Evolutionary conservation across 768 basidiomycete species (phyloP), one percentile per base, ranked within the genome.

Genomic region (Boletus subparvulus): DNA sequence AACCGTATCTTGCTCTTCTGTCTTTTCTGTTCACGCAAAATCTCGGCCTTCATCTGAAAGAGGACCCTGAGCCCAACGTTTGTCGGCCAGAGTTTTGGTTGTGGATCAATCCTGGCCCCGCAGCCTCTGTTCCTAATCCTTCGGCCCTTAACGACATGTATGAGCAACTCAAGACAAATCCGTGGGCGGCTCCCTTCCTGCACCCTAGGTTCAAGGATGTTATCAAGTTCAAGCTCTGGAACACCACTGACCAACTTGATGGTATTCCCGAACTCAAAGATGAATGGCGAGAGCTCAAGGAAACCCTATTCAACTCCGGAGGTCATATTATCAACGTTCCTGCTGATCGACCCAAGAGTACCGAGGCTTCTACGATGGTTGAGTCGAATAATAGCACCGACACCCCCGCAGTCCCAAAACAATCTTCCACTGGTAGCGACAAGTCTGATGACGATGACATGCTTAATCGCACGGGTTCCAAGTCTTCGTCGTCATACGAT

Each of bases 21-120:
- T 97, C 94, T 17, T 99, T 94, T 80, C 81, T 98, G 36, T 98
- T 87, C 76, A 97, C 96, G 4, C 97, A 99, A 71, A 97, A 97
- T 67, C 83, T 90, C 16, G 92, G 89, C 14, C 78, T 99, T 26
- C 87, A 96, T 64, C 70, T 84, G 24, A 77, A 82, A 50, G 76
- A 84, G 50, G 74, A 70, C n/a, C 50, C 59, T 0, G 75, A 76
- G 8, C 59, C 68, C 5, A 54, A 64, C 14, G 68, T 81, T 17
- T 99, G 97, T 72, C 82, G 94, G 36, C 92, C 97, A 1, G 85
- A 95, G 65, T 90, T 98, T 68, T 98, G 94, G 94, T 73, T 98
- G 47, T 99, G 96, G 96, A 95, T 98, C 69, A 98, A 96, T 69
- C 94, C 96, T 10, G 95, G 94, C n/a, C 94, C 94, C 3, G 94